Evolutionary conservation across 2,329 filamentous ascomycete species (phyloP).

Genomic region (Fusarium sp.): DNA sequence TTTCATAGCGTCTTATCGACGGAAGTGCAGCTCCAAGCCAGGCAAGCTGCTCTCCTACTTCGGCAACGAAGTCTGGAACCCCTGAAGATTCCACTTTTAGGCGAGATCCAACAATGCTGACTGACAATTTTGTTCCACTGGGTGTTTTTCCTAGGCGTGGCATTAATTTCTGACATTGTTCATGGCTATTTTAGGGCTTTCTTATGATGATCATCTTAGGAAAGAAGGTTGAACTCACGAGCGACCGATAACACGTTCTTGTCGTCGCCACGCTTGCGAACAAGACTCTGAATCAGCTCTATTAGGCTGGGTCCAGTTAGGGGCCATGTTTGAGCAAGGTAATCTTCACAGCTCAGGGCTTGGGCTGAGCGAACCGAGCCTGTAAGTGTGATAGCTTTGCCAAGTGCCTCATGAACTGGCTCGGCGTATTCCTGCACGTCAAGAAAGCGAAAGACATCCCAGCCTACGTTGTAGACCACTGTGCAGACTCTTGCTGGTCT

Average conservation of each 20-base stretch:
- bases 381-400: neutral
- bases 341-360: constrained; percentile 2
- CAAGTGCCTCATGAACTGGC: neutral
- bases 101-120: too few relatives aligned
- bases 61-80: constrained; percentile 2
- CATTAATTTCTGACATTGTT: too few relatives aligned
- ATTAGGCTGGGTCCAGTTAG: neutral
- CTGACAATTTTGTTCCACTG: too few relatives aligned
- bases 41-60: constrained; percentile 23
- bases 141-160: too few relatives aligned
- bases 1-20: too few relatives aligned
- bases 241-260: too few relatives aligned
- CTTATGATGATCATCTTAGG: too few relatives aligned
- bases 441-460: neutral
- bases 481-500: too few relatives aligned
- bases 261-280: too few relatives aligned
- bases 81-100: too few relatives aligned
- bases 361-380: constrained; percentile 11
- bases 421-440: fast-evolving
- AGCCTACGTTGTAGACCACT: neutral
- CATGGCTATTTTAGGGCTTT: too few relatives aligned
- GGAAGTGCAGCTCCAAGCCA: constrained; percentile 21
- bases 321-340: constrained; percentile 25
- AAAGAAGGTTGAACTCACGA: too few relatives aligned
- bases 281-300: neutral